Base-by-base conservation (phyloP, 78 protist genomes). In the Anaeramoeba ignava region DNA sequence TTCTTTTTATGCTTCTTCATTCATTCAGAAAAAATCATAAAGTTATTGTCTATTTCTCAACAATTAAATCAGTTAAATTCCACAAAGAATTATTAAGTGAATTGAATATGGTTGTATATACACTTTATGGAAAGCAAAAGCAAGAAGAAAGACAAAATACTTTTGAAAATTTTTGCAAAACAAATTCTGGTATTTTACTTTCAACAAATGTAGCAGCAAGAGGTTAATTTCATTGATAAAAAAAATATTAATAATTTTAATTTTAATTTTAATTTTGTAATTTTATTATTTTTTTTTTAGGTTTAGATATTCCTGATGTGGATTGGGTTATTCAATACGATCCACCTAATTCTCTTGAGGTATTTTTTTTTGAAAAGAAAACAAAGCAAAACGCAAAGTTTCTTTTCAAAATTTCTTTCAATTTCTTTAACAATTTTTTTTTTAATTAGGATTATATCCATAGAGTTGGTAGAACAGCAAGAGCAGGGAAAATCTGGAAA, bases 251-350 rank as follows among this genome's bases (percentile, higher is more conserved):
- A n/a, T n/a, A n/a, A n/a, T n/a, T n/a, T n/a, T n/a, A n/a, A n/a
- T n/a, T n/a, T n/a, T n/a, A n/a, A n/a, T n/a, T n/a, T n/a, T n/a
- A n/a, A n/a, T n/a, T n/a, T n/a, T n/a, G n/a, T n/a, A n/a, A n/a
- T n/a, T n/a, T n/a, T n/a, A n/a, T n/a, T n/a, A n/a, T n/a, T n/a
- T n/a, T n/a, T n/a, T n/a, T n/a, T n/a, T n/a, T n/a, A 0, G 97
- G 97, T 1, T 80, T 94, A 3, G 97, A 94, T 82, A 67, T 94
- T 12, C 94, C 94, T 2, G 93, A 89, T 54, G 93, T 94, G n/a
- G 91, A 91, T 40, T 89, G 90, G 90, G 88, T 94, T 2, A 33
- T 94, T 27, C 97, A 94, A 82, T 91, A 33, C 41, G 96, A 93
- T 78, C 88, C 94, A 8, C 94, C 96, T n/a, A n/a, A n/a, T n/a